Conservation (phyloP, 441 rosid species). For the Biscutella laevigata region DNA sequence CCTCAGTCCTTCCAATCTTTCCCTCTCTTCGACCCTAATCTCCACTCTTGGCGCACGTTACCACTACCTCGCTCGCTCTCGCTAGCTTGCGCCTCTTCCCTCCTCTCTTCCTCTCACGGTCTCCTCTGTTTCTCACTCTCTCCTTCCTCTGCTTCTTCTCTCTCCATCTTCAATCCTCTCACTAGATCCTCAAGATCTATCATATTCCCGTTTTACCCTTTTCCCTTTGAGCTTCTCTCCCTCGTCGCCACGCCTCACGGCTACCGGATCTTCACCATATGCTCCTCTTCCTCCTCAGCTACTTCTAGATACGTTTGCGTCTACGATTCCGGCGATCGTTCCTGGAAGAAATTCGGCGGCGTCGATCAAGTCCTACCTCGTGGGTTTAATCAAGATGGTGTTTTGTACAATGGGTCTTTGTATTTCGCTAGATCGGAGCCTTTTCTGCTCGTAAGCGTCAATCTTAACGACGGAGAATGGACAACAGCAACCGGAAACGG, state of each 20-base stretch:
- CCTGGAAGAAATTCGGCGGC: constrained; percentile 42
- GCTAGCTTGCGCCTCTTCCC: constrained; percentile 24
- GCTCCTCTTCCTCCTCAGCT: constrained; percentile 27
- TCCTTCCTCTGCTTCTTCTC: constrained; percentile 37
- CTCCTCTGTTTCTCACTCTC: constrained; percentile 60
- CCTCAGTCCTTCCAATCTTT: constrained; percentile 50
- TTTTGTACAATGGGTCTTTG: constrained; percentile 40
- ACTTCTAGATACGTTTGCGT: constrained; percentile 32
- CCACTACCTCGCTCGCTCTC: constrained; percentile 34
- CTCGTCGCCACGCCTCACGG: constrained; percentile 42
- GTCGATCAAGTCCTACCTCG: constrained; percentile 35
- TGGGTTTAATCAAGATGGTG: constrained; percentile 53
- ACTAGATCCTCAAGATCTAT: constrained; percentile 49
- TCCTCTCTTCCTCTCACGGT: constrained; percentile 52
- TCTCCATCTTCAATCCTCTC: constrained; percentile 56
- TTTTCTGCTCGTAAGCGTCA: constrained; percentile 39
- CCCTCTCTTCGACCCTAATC: constrained; percentile 49
- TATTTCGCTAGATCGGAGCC: constrained; percentile 60
- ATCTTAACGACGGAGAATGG: constrained; percentile 41
- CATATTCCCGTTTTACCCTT: constrained; percentile 53
- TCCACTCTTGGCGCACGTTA: constrained; percentile 45
- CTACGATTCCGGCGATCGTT: constrained; percentile 40
- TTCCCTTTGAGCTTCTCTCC: constrained; percentile 47
- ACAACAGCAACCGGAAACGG: constrained; percentile 21
- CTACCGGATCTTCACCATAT: constrained; percentile 51